Percentiles rank a stretch among this genome's conserved stretches.
Conservation (phyloP, 176 grass and related monocot genomes). For the Oryza australiensis region DNA sequence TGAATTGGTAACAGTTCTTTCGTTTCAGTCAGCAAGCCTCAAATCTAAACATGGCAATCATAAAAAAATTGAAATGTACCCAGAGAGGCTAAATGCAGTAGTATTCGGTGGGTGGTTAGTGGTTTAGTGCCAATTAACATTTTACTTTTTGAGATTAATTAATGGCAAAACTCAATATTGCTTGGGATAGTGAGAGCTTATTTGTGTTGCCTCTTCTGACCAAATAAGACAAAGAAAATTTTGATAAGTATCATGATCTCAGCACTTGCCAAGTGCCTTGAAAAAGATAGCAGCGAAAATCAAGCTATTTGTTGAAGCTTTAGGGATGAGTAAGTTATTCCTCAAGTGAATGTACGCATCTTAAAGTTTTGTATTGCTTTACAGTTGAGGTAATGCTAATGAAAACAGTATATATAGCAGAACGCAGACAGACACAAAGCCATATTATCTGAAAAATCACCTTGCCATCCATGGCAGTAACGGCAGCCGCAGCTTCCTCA, state of each 20-base stretch:
- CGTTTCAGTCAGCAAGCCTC: no score
- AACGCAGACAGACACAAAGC: constrained; percentile 3
- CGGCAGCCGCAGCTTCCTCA: constrained; percentile 71
- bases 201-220: neutral
- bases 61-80: no score
- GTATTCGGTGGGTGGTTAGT: neutral
- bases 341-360: constrained; percentile 8
- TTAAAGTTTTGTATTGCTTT: neutral
- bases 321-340: neutral
- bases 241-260: neutral
- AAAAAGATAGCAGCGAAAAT: neutral
- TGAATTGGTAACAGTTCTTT: no score
- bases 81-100: neutral
- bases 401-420: neutral
- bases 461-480: constrained; percentile 83
- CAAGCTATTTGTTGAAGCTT: neutral
- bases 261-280: neutral
- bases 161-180: no score
- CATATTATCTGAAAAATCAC: constrained; percentile 34
- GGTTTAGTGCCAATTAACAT: no score
- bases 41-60: no score
- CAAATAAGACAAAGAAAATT: no score
- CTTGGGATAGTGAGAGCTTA: neutral
- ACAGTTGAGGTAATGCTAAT: neutral
- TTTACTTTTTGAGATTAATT: no score